Base-by-base conservation (phyloP, 2,329 filamentous ascomycete species). In the Zopfia rhizophila region DNA sequence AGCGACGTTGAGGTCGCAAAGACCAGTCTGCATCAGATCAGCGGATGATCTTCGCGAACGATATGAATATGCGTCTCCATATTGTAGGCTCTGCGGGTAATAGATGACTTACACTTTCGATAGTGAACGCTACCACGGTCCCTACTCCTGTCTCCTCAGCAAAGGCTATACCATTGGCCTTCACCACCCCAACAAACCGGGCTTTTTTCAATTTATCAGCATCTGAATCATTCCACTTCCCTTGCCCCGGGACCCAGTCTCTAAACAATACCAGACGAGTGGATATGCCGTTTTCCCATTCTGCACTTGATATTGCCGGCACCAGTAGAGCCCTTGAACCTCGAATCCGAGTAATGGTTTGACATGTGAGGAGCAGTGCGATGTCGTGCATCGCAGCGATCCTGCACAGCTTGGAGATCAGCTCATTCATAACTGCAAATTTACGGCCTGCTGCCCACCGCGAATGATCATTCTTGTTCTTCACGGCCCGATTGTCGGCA, bases 271-370 rank as follows among this genome's bases (percentile, higher is more conserved):
- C 87, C 50, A 96, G 69, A 41, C 91, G 81, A 29, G 85, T 89
- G 51, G 84, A 83, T 25, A 96, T 77, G 22, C 85, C 87, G 53
- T 84, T 85, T 50, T 96, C 91, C 92, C 92, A 97, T 29, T 88
- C 83, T 14, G 79, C 79, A 11, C 88, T 86, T 45, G 87, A 87
- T 52, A 97, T 79, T 28, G 90, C 85, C 12, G 91, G 88, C 40
- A 87, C 82, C 36, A 97, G 76, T 8, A 87, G 82, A 11, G 91
- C 88, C 55, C 79, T 82, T 55, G 75, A 79, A 53, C 82, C 86
- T 51, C 88, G 85, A 73, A 95, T 87, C 56, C 86, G 88, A n/a
- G 90, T 95, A 29, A 87, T 88, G 48, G 88, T 90, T 66, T 95
- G 91, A 25, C 86, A 91, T 36, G 91, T 79, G 14, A 94, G 69